Conservation (phyloP, 176 grass and related monocot species). For the Microstegium vimineum region DNA sequence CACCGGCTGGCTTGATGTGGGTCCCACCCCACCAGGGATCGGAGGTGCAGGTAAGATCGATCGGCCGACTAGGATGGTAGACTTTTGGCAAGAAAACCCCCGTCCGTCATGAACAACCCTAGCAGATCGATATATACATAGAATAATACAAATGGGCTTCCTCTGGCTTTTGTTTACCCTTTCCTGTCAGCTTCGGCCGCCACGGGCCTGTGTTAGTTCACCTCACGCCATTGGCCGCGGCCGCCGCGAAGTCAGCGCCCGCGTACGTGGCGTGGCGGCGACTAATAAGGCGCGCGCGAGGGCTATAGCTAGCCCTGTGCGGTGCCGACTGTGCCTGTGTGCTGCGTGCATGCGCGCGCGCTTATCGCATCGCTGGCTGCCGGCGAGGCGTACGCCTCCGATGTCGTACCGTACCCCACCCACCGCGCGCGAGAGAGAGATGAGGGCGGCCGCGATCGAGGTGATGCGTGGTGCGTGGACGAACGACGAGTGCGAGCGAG, state of each 20-base stretch:
- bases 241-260: slow-evolving; percentile 37
- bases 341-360: neutral
- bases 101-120: neutral
- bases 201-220: neutral
- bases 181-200: slow-evolving; percentile 26
- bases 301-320: neutral
- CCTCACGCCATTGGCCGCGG: slow-evolving; percentile 8
- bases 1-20: neutral
- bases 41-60: neutral
- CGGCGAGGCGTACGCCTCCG: neutral
- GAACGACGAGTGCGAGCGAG: too few species aligned
- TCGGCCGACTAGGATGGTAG: neutral
- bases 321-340: too few species aligned
- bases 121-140: neutral
- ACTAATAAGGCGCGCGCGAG: neutral
- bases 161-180: neutral
- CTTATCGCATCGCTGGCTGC: neutral
- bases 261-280: slow-evolving; percentile 11
- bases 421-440: too few species aligned
- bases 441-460: too few species aligned
- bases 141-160: neutral
- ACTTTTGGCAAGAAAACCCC: slow-evolving; percentile 24
- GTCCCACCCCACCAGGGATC: neutral
- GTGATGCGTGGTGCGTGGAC: too few species aligned
- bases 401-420: too few species aligned